Evolutionary conservation across 1,139 yeast species (phyloP), one percentile per base, ranked within the genome.

Genomic region (Meyerozyma athensensis): DNA sequence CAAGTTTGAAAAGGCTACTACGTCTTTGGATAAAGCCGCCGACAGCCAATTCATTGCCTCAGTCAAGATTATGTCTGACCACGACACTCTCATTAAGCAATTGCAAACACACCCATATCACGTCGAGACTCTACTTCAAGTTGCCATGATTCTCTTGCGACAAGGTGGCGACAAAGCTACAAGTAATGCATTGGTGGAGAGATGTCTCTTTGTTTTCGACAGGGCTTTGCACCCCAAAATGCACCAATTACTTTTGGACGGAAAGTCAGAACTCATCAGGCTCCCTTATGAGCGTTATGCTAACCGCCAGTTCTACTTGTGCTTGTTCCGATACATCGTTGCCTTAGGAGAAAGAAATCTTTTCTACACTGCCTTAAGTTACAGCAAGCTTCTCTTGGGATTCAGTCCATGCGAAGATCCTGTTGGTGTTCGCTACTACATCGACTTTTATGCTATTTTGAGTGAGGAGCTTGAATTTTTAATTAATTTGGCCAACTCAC

Each of bases 381-480:
- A 81, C 63, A 77, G 85, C 49, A 87, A 85, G 53, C 65, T 83
- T 6, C 63, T 89, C 37, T 63, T 83, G 46, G 75, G 87, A 1
- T 61, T 87, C 33, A 74, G 79, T 26, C 95, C 96, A 1, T 74
- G 79, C 1, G 86, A 82, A 36, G 97, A 87, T 63, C 96, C 96
- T 0, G 63, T 82, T 41, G 95, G 96, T 9, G 89, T 83, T 5
- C 71, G 95, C 45, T 81, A 82, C 50, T 84, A 86, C 57, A 79
- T 87, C 48, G 96, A 87, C 55, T 82, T 75, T 51, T 87, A 85
- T 53, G 82, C 92, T 5, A 64, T 86, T 7, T 66, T 79, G 62
- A 71, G 86, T 36, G 81, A 74, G 31, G 86, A 85, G 44, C 80
- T 71, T 50, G 66, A 74, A 39, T 87, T 77, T 56, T 55, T 87